Base-by-base conservation (phyloP, 2,329 filamentous ascomycete species). In the Talaromyces funiculosus region DNA sequence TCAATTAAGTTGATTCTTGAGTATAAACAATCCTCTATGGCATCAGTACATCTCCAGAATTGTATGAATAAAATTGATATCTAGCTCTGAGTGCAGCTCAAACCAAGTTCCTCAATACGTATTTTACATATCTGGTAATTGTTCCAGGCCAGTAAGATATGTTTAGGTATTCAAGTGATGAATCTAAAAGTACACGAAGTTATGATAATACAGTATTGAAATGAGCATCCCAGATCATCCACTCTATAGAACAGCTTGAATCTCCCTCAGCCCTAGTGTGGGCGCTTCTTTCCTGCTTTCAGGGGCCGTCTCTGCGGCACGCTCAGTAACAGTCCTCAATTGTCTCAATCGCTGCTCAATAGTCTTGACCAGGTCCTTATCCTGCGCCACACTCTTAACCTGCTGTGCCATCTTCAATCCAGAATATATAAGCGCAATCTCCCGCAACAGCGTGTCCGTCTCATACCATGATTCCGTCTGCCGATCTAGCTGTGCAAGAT, bases 251-350 rank as follows among this genome's bases (percentile, higher is more conserved):
- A 59, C 18, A 3, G 45, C 29, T 45, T 37, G 43, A 24, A 47
- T 45, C 43, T 70, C 65, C 47, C 53, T 31, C 49, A 67, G 62
- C 38, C 69, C 69, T 29, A 62, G 22, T 7, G 66, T 65, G 10
- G 68, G 67, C 9, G 57, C 53, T 33, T 65, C 55, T 47, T 63
- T 42, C 29, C 63, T 54, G 16, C 64, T 59, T 33, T 66, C 61
- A 9, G 69, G 66, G 12, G 65, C 65, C 9, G 53, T 49, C 33
- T 64, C 63, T 47, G 57, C 61, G 33, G 64, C 63, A 10, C 64
- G 62, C 14, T 53, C 79, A 51, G 86, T 78, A 47, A 85, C 80
- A 67, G 78, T 81, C 37, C 80, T 81, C 20, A 90, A 77, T 63
- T 83, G 65, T 18, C 65, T 62, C 31, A 70, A 61, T 6, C 67